Evolutionary conservation across 176 grass and related monocot genomes (phyloP).

Genomic region (Poa annua): DNA sequence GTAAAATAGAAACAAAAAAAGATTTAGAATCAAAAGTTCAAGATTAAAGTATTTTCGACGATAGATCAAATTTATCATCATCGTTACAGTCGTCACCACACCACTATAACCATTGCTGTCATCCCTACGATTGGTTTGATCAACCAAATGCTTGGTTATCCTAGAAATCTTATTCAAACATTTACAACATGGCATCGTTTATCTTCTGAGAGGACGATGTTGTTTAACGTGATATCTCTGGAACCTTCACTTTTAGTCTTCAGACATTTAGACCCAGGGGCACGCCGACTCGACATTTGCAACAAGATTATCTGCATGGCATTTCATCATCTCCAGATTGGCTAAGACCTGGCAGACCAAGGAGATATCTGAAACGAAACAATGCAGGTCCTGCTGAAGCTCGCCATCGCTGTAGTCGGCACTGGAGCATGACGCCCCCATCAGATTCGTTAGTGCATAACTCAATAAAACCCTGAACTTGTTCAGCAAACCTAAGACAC

Average conservation of each 20-base stretch:
- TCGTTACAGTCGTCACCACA: no score
- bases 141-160: no score
- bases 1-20: no score
- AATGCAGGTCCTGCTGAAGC: conserved; percentile 41
- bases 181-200: conserved; percentile 2
- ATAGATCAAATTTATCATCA: no score
- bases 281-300: conserved; percentile 21
- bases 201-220: conserved; percentile 46
- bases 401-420: not conserved
- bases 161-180: no score
- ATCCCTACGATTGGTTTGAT: no score
- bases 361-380: conserved; percentile 59
- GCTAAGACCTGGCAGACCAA: conserved; percentile 73
- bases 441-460: no score
- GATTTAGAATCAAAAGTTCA: no score
- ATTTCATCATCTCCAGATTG: conserved; percentile 90
- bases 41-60: no score
- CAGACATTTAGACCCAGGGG: conserved; percentile 1
- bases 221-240: conserved; percentile 70
- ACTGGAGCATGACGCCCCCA: not conserved
- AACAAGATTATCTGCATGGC: conserved; percentile 46
- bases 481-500: conserved; percentile 45
- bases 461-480: conserved; percentile 30
- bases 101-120: no score
- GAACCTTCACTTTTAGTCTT: conserved; percentile 57